Base-by-base conservation (phyloP, 2,329 filamentous ascomycete genomes). In the Mycocentrospora acerina region DNA sequence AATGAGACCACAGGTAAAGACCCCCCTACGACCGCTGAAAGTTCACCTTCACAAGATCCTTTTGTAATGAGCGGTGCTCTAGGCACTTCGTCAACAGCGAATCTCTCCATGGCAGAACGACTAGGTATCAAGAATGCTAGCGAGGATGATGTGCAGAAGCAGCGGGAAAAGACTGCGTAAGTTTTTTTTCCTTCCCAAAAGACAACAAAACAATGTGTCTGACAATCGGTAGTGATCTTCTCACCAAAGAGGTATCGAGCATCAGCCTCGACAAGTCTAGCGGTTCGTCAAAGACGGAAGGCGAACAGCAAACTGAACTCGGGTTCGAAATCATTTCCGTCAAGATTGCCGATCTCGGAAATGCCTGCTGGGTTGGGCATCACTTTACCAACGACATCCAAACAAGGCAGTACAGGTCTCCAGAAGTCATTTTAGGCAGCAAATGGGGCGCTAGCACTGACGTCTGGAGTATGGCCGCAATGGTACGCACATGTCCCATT, bases 371-470 rank as follows among this genome's bases (percentile, higher is more conserved):
- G 93, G 90, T 95, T 18, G 90, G 90, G 51, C 93, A 98, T 66
- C 93, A 98, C 70, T 98, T 98, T 71, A 98, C 93, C 62, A 96
- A 98, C 65, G 93, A 98, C 66, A 98, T 98, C 59, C 93, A 98
- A 68, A 98, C 93, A 7, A 80, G 93, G 60, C 93, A 98, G 71
- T 98, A 98, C 69, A 80, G 93, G 40, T 97, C 93, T 2, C 93
- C 93, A 1, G 93, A 98, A 70, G 93, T 98, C 40, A 97, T 98
- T 44, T 75, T 98, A 14, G 93, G 93, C 26, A 83, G 90, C 3
- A 97, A 97, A 74, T 98, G 93, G 93, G 93, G 93, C 53, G 93
- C 93, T n/a, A 97, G 91, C 65, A 97, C 93, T 2, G 93, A 98
- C 70, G 88, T 97, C 7, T 98, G 93, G 93, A 97, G 91, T 71